Evolutionary conservation across 768 basidiomycete species (phyloP).

Genomic region (Termitomyces titanicus): DNA sequence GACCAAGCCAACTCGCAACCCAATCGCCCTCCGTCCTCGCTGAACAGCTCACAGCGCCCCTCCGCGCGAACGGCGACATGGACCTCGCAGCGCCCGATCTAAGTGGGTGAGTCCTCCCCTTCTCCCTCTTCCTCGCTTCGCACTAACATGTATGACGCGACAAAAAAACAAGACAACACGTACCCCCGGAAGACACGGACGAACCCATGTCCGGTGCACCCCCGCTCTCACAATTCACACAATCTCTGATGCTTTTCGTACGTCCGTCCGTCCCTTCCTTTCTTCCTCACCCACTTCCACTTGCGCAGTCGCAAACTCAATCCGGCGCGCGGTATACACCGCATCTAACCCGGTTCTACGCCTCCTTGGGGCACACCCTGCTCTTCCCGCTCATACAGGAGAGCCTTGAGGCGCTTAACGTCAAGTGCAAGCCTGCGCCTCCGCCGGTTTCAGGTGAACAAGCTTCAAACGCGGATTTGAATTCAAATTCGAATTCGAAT

Average conservation of each 20-base stretch:
- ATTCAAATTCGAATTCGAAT: no score
- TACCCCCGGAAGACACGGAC: not conserved
- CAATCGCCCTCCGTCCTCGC: slow-evolving; percentile 54
- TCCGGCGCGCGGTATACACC: slow-evolving; percentile 68
- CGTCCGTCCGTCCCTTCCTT: slow-evolving; percentile 24
- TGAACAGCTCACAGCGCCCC: slow-evolving; percentile 61
- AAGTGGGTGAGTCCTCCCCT: slow-evolving; percentile 6
- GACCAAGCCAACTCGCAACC: slow-evolving; percentile 67
- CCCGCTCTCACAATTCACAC: slow-evolving; percentile 71
- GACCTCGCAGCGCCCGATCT: slow-evolving; percentile 61
- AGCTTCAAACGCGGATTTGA: no score
- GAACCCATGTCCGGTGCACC: slow-evolving; percentile 22
- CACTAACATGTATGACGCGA: not conserved
- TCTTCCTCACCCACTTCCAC: not conserved
- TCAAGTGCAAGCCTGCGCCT: slow-evolving; percentile 41
- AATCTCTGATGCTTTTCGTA: slow-evolving; percentile 79
- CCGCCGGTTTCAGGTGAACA: no score
- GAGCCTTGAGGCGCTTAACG: slow-evolving; percentile 42
- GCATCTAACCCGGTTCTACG: slow-evolving; percentile 80
- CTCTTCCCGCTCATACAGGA: slow-evolving; percentile 54
- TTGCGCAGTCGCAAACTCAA: slow-evolving; percentile 75
- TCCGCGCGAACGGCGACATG: slow-evolving; percentile 73
- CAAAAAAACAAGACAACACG: not conserved
- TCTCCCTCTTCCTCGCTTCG: no score
- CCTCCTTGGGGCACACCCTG: slow-evolving; percentile 47